Base-by-base conservation (phyloP, 1,284 basidiomycete genomes). In the Ceratobasidium sp. region DNA sequence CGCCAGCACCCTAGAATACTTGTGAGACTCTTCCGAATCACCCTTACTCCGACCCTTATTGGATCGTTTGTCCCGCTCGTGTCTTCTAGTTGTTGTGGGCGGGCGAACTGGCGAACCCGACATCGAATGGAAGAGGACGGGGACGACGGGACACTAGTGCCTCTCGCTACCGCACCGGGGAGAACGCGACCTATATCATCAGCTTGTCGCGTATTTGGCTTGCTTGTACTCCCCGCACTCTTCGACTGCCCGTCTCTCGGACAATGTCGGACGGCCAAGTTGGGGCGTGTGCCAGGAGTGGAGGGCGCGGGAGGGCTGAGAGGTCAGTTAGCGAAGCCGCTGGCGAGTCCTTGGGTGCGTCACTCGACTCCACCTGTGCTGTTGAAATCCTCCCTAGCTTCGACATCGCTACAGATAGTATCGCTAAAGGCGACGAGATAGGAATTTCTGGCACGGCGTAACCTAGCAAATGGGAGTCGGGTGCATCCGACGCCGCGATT, bases 91-190 rank as follows among this genome's bases (percentile, higher is more conserved):
- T 47, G 22, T 48, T 19, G 60, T 27, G 44, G 60, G 31, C 60
- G 14, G n/a, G 22, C 44, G 24, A 19, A 8, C 53, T 54, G 53
- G 53, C 60, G 15, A 64, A 5, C n/a, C 24, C 56, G 36, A 24
- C 24, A 54, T 33, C 27, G 2, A 22, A 63, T 63, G 60, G 60
- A 63, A 24, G 56, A 72, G 56, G 67, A 72, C 44, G 67, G 51
- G 14, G 67, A 56, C 56, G 67, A 72, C 41, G 56, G 59, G 14
- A 56, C 59, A 14, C 67, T 8, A 51, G 67, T 19, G 67, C 67
- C 41, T 72, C 67, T 22, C 67, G 60, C 67, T 72, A 72, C n/a
- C 67, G 60, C 51, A 56, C 67, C 51, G 67, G 67, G 14, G 67
- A 72, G n/a, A 60, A 22, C 24, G 67, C 67, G 31, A 45, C 56